Evolutionary conservation across 495 filamentous ascomycete species (phyloP), one percentile per base, ranked within the genome.

Genomic region (Astrothelium subdiscretum): DNA sequence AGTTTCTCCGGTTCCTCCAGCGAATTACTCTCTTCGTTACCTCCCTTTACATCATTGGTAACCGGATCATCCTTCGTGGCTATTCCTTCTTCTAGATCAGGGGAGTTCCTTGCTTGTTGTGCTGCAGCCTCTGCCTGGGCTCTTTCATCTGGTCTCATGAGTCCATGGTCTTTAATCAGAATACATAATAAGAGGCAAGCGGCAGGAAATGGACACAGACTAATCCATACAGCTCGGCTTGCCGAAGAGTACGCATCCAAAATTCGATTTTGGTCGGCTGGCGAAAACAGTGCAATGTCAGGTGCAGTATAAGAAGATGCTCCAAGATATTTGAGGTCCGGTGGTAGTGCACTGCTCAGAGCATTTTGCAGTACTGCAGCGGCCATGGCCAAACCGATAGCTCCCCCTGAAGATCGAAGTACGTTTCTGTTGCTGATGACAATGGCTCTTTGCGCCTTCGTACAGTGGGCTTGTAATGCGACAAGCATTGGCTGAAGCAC

Each of bases 381-480:
- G 0, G 81, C 83, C n/a, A 85, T 69, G 0, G 83, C 81, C 2
- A 87, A 77, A 1, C 85, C 84, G 40, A 79, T 77, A 8, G 83
- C 76, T 15, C 83, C 83, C 10, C 84, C 84, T 11, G 84, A 72
- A 32, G 79, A 80, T 22, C 84, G 79, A 66, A 86, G 78, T 70
- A 86, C 85, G 65, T 87, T 87, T 5, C 84, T 79, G 61, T 83
- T 77, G 12, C 79, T 80, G 29, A 84, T 86, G 8, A 83, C 78
- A 1, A 87, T 79, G 0, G 85, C 85, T 51, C 83, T 75, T 57
- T 87, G 81, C 0, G 77, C 68, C 54, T 83, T 80, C 15, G 73
- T 76, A 40, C 76, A 82, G 67, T 86, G 82, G 11, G 85, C 82
- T 69, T 87, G 83, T 24, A 84, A 69, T 10, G 84, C 84, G n/a